Base-by-base conservation (phyloP, 345 rosid species). In the Bretschneidera sinensis region DNA sequence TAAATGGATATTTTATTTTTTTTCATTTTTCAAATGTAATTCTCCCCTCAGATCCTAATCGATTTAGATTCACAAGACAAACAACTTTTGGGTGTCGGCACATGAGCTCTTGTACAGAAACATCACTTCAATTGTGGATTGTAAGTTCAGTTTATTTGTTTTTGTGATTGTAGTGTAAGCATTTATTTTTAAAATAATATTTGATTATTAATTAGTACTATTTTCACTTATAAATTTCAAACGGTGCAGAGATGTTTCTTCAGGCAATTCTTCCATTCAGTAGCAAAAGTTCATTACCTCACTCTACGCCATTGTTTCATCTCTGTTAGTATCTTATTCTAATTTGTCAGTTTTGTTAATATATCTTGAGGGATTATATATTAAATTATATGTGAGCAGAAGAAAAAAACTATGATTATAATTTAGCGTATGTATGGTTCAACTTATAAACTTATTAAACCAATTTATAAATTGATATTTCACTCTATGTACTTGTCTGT, bases 271-370 rank as follows among this genome's bases (percentile, higher is more conserved):
- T 82, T 70, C 65, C 63, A 55, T 18, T 86, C 96, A 0, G 88
- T 88, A 20, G 92, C 84, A 0, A 88, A 84, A 79, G 81, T 84
- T 6, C 92, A 88, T 65, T 88, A 86, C 53, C 79, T 85, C 43
- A 88, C 96, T 5, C 64, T 88, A 11, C 96, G 96, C 52, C 96
- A 84, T 49, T 90, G 88, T 19, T 88, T 88, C 79, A 68, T 88
- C 24, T 33, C 77, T 53, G 92, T 89, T 52, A 67, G 79, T 62
- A 18, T 57, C 54, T 63, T 34, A 22, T 33, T 15, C 6, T 31
- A 31, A 31, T n/a, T n/a, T n/a, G n/a, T n/a, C n/a, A n/a, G n/a
- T n/a, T n/a, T n/a, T n/a, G n/a, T n/a, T n/a, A n/a, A n/a, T n/a
- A n/a, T n/a, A n/a, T n/a, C n/a, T n/a, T n/a, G n/a, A n/a, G n/a